A percentile compares a stretch with the other conserved stretches of the same genome.
Conservation (phyloP, 768 basidiomycete species). For the Boletus reticuloceps region DNA sequence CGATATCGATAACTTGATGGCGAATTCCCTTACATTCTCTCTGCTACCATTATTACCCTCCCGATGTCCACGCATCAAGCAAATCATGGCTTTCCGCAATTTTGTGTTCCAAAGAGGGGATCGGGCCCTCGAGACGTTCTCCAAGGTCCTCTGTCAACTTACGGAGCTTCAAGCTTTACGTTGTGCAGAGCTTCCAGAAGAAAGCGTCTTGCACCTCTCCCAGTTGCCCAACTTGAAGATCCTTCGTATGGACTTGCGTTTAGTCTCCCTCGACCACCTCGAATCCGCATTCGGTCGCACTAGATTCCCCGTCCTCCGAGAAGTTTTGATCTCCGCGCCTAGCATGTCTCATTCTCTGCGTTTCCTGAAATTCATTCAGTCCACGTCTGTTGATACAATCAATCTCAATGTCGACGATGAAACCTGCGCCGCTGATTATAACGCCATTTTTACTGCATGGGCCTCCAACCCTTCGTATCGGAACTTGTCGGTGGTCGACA, state of each 20-base stretch:
- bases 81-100: slow-evolving; percentile 29
- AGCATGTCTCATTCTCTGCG: slow-evolving; percentile 22
- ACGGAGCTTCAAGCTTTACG: slow-evolving; percentile 22
- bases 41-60: slow-evolving; percentile 21
- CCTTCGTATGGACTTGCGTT: slow-evolving; percentile 27
- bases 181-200: slow-evolving; percentile 27
- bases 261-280: slow-evolving; percentile 21
- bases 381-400: slow-evolving; percentile 28
- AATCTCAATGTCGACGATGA: slow-evolving; percentile 33
- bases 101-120: slow-evolving; percentile 27
- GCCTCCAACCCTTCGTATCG: slow-evolving; percentile 21
- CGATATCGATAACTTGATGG: slow-evolving; percentile 29
- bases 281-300: slow-evolving; percentile 11
- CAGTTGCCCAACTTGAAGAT: slow-evolving; percentile 19
- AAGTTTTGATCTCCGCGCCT: slow-evolving; percentile 22
- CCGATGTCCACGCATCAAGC: slow-evolving; percentile 23
- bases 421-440: slow-evolving; percentile 26
- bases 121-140: slow-evolving; percentile 22
- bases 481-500: slow-evolving; percentile 26
- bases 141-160: slow-evolving; percentile 21
- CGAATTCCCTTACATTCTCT: slow-evolving; percentile 19
- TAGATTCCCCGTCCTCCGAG: slow-evolving; percentile 22
- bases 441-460: slow-evolving; percentile 22
- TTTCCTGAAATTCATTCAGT: slow-evolving; percentile 27
- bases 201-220: slow-evolving; percentile 21